Conservation (phyloP, 2,329 filamentous ascomycete species). For the Metarhizium robertsii region DNA sequence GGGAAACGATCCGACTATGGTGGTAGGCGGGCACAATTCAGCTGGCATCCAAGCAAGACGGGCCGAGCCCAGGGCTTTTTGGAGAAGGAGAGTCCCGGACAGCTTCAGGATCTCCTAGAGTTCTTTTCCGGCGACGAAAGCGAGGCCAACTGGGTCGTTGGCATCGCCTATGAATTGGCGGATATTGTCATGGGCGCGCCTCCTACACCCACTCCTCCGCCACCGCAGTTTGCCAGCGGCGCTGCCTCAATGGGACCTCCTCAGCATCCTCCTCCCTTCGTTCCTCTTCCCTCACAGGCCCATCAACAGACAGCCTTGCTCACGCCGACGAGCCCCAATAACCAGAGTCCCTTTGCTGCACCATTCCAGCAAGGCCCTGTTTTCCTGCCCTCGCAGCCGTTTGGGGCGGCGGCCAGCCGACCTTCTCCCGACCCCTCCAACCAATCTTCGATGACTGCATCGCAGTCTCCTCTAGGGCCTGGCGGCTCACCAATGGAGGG, state of each 20-base stretch:
- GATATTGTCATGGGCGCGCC: conserved; percentile 30
- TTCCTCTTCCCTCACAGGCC: conserved; percentile 23
- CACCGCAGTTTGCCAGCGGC: conserved; percentile 20
- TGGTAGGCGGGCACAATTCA: conserved; percentile 47
- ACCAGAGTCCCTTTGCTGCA: conserved; percentile 17
- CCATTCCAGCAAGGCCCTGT: conserved; percentile 23
- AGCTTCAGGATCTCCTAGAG: conserved; percentile 55
- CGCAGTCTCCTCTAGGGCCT: conserved; percentile 19
- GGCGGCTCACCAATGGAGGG: conserved; percentile 24
- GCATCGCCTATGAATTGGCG: conserved; percentile 48
- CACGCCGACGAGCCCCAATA: conserved; percentile 11
- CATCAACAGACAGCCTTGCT: conserved; percentile 17
- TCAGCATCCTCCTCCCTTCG: conserved; percentile 21
- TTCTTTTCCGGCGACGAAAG: conserved; percentile 51
- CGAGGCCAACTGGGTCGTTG: conserved; percentile 47
- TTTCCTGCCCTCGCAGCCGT: conserved; percentile 23
- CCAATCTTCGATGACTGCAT: conserved; percentile 22
- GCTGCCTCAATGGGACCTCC: conserved; percentile 14
- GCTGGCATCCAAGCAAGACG: conserved; percentile 50
- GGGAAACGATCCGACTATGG: conserved; percentile 46
- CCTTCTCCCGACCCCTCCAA: conserved; percentile 23
- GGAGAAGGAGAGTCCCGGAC: conserved; percentile 53
- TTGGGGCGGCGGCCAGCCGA: conserved; percentile 13
- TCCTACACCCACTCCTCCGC: conserved; percentile 20
- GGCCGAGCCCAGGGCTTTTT: conserved; percentile 48